Percentiles rank a stretch among this genome's conserved stretches.
These are phyloP conservation scores for Dioscorea zingiberensis DNA, from an alignment of 106 monocot genomes.

Conservation along the genomic window DNA sequence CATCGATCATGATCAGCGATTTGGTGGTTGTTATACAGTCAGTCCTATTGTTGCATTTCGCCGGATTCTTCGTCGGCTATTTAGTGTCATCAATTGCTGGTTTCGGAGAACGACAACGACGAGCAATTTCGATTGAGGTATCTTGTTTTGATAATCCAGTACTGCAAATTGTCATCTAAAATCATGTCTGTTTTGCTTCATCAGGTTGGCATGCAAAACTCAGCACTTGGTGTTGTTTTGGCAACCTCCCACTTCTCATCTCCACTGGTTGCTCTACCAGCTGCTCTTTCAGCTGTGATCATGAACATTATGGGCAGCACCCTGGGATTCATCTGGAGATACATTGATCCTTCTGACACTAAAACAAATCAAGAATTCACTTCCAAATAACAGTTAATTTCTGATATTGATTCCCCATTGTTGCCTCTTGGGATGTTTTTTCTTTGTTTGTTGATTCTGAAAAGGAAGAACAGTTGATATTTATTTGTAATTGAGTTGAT, in stretches of 20 bases:
- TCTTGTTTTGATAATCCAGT: neutral
- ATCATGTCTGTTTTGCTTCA: neutral
- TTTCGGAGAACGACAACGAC: conserved; percentile 47
- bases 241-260: conserved; percentile 70
- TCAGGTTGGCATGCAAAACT: conserved; percentile 90
- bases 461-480: too few relatives aligned
- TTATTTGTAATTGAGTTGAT: too few relatives aligned
- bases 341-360: conserved; percentile 23
- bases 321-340: conserved; percentile 64
- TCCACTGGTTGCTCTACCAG: conserved; percentile 50
- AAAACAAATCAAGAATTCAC: conserved; percentile 1
- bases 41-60: conserved; percentile 55
- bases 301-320: conserved; percentile 90
- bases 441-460: too few relatives aligned
- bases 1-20: conserved; percentile 38
- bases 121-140: conserved; percentile 83
- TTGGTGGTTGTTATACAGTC: conserved; percentile 30
- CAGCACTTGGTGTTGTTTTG: conserved; percentile 66
- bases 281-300: conserved; percentile 70
- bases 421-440: too few relatives aligned
- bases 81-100: conserved; percentile 24
- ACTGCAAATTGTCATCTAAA: neutral
- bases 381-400: too few relatives aligned
- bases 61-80: conserved; percentile 68
- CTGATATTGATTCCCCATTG: too few relatives aligned